phyloP scores from a whole-genome alignment of 1,284 basidiomycete species.

The Ganoderma lucidum region DNA sequence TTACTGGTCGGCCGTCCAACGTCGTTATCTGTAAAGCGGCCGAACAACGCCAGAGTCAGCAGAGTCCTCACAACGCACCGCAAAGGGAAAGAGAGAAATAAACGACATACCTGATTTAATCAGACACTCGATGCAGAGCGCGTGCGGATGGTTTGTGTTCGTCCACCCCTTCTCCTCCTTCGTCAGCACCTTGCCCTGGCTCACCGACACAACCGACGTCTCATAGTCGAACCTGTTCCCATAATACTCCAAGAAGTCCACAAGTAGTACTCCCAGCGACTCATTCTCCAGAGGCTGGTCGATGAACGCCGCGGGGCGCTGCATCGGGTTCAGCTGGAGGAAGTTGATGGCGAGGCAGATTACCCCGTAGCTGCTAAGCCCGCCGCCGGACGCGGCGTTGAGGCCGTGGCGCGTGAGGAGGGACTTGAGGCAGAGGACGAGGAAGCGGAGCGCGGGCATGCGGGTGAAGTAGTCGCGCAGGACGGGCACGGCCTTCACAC shows the following conservation, averaged over 20 bases:
- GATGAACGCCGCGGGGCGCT: conserved; percentile 41
- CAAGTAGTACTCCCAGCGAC: conserved; percentile 53
- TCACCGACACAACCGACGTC: conserved; percentile 51
- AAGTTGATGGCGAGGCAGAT: conserved; percentile 80
- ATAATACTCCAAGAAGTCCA: conserved; percentile 57
- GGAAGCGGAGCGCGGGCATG: conserved; percentile 70
- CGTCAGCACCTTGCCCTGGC: conserved; percentile 44
- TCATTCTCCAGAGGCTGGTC: conserved; percentile 48
- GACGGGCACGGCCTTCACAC: conserved; percentile 64
- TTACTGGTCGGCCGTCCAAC: conserved; percentile 48
- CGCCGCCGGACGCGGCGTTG: conserved; percentile 77
- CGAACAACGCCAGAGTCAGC: background rate
- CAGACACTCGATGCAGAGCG: conserved; percentile 53
- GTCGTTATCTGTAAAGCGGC: conserved; percentile 43
- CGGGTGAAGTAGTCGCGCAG: conserved; percentile 64
- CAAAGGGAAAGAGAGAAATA: background rate
- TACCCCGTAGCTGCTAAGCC: conserved; percentile 79
- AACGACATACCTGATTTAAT: conserved; percentile 45
- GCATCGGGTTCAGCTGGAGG: conserved; percentile 62
- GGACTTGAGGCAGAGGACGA: conserved; percentile 76
- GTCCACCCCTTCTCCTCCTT: conserved; percentile 49
- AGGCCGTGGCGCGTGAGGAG: conserved; percentile 72
- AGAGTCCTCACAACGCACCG: background rate
- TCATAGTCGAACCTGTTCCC: conserved; percentile 52
- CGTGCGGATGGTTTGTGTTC: conserved; percentile 35